Evolutionary conservation across 202 grass and related monocot genomes (phyloP), one percentile per base, ranked within the genome.

Genomic region (Musa balbisiana): DNA sequence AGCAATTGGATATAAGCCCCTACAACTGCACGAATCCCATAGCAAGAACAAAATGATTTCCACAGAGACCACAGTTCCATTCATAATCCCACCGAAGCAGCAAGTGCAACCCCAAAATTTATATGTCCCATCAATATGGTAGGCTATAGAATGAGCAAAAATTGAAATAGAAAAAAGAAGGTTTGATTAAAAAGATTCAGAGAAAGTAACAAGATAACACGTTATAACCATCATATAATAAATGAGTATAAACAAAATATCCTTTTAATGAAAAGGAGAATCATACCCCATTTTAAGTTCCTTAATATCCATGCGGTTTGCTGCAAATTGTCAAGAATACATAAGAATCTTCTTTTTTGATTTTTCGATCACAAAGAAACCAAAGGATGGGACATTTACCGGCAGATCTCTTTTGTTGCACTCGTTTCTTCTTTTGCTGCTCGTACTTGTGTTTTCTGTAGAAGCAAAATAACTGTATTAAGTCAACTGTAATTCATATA

Each of bases 211-310:
- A 74, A 29, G 33, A 20, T 52, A 71, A 20, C 10, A 52, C 53
- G 26, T 74, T 14, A 55, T 17, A 15, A 43, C 33, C 51, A 72
- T 54, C 11, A 25, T 29, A 2, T 20, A 8, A 54, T 13, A 24
- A 3, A 26, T 3, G 55, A 14, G 51, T 25, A 69, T 21, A 22
- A 55, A 58, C 20, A 6, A 43, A 43, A 43, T 43, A 43, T 43
- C 4, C 33, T 43, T 43, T 43, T 43, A 0, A 69, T 55, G 23
- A 19, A 53, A 49, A 29, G n/a, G 2, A 73, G 55, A 79, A 74
- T 0, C 73, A 1, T 98, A 98, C 94, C 94, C 91, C 91, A 98
- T 87, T 85, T 98, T 98, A 22, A 98, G 55, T 72, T 98, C 94
- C 84, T 98, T 98, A 62, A 87, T 81, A 55, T 88, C 82, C 74